A percentile compares a stretch with the other conserved stretches of the same genome.
These are phyloP conservation scores for Hymenochaete sp. DNA, from an alignment of 1,284 basidiomycete species.

Conservation along the genomic window DNA sequence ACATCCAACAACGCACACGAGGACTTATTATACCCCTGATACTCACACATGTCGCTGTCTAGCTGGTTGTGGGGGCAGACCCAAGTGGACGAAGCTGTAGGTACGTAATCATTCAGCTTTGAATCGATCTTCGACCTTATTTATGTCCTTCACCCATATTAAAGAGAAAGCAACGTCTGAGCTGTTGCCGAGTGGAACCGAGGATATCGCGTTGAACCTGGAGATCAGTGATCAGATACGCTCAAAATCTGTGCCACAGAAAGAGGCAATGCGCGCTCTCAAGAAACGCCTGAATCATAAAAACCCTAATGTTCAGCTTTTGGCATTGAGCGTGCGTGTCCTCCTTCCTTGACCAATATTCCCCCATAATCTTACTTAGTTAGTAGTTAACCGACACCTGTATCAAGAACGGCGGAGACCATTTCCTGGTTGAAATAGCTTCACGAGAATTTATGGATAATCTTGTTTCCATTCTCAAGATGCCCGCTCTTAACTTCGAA, in stretches of 20 bases:
- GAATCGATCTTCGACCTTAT: not conserved
- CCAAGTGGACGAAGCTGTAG: conserved; percentile 68
- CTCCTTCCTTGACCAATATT: conserved; percentile 12
- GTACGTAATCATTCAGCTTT: conserved; percentile 33
- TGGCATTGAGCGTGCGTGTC: conserved; percentile 70
- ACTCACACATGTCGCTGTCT: conserved; percentile 37
- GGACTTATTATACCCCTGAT: not conserved
- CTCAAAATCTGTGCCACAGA: conserved; percentile 80
- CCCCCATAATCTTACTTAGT: conserved; percentile 10
- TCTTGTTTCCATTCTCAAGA: conserved; percentile 73
- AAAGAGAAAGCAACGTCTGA: conserved; percentile 89
- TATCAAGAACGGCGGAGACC: conserved; percentile 96
- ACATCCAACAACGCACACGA: not conserved
- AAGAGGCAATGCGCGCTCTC: conserved; percentile 83
- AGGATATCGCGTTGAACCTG: conserved; percentile 90
- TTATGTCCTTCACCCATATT: conserved; percentile 1
- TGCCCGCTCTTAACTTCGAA: conserved; percentile 66
- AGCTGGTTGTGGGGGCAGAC: conserved; percentile 70
- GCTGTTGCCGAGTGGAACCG: conserved; percentile 68
- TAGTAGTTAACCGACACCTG: conserved; percentile 84
- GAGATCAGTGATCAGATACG: conserved; percentile 97
- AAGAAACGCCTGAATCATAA: conserved; percentile 85
- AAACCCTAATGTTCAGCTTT: conserved; percentile 93
- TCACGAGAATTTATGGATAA: conserved; percentile 93
- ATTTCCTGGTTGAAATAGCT: conserved; percentile 77